A percentile compares a stretch with the other conserved stretches of the same genome.
These are phyloP conservation scores for Eimeria necatrix DNA, from an alignment of 169 alveolate genomes.

Conservation along the genomic window DNA sequence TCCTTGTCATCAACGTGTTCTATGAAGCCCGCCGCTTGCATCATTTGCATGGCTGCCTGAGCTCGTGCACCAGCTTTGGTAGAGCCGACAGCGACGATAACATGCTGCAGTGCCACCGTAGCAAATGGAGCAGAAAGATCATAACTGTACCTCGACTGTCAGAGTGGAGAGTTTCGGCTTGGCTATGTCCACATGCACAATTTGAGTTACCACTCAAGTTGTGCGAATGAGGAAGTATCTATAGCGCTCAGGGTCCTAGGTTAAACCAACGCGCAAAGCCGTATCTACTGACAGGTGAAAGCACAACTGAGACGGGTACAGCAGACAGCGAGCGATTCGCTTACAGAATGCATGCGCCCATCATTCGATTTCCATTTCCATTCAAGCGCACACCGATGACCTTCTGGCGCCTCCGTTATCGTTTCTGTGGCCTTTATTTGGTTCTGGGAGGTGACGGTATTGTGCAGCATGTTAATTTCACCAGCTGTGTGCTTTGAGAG, in stretches of 20 bases:
- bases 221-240: too few relatives aligned
- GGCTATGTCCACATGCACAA: too few relatives aligned
- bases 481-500: conserved; percentile 80
- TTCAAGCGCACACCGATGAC: conserved; percentile 75
- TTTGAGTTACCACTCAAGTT: too few relatives aligned
- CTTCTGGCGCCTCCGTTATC: conserved; percentile 69
- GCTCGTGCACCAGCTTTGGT: conserved; percentile 80
- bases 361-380: conserved; percentile 78
- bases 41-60: conserved; percentile 78
- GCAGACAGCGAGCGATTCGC: not conserved
- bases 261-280: not conserved
- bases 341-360: conserved; percentile 73
- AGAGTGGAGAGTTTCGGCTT: too few relatives aligned
- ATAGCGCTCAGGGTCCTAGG: too few relatives aligned
- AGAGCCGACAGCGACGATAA: conserved; percentile 68
- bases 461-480: conserved; percentile 76
- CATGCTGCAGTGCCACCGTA: conserved; percentile 16
- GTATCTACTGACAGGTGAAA: not conserved
- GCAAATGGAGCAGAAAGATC: not conserved
- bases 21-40: conserved; percentile 78
- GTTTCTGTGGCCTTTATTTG: conserved; percentile 75
- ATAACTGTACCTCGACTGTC: not conserved
- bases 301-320: not conserved
- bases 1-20: conserved; percentile 74
- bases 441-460: conserved; percentile 62